Evolutionary conservation across 768 basidiomycete species (phyloP).

Genomic region (Tricholoma terreum): DNA sequence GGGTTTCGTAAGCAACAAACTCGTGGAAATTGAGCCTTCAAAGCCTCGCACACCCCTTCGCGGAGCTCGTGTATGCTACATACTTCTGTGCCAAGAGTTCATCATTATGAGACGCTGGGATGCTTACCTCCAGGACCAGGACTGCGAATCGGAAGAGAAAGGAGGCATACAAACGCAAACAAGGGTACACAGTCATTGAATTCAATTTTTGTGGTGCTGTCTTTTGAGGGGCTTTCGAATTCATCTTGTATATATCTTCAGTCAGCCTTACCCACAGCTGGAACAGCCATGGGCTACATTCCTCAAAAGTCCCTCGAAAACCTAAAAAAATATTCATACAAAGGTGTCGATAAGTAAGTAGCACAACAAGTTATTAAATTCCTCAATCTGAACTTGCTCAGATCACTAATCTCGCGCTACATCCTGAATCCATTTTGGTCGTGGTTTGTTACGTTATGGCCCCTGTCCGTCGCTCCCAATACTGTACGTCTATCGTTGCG

Average conservation of each 20-base stretch:
- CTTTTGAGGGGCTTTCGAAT: not conserved
- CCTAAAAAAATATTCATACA: constrained; percentile 76
- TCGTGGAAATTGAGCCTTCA: too few relatives aligned
- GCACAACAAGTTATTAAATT: not conserved
- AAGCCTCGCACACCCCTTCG: too few relatives aligned
- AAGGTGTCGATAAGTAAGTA: constrained; percentile 74
- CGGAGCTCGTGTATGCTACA: too few relatives aligned
- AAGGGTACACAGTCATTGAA: not conserved
- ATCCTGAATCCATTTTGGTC: constrained; percentile 86
- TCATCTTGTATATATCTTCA: constrained; percentile 7
- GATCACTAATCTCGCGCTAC: constrained; percentile 74
- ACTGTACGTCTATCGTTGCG: constrained; percentile 49
- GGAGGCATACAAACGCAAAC: not conserved
- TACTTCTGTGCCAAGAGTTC: too few relatives aligned
- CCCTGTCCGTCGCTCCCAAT: constrained; percentile 82
- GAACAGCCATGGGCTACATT: constrained; percentile 56
- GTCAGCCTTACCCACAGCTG: not conserved
- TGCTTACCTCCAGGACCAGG: too few relatives aligned
- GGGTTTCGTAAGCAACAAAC: too few relatives aligned
- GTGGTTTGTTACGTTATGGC: constrained; percentile 89
- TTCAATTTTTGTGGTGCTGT: too few relatives aligned
- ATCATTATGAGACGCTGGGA: too few relatives aligned
- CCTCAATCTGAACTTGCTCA: constrained; percentile 25
- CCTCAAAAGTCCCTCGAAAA: constrained; percentile 66
- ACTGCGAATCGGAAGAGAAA: too few relatives aligned